A percentile compares a stretch with the other conserved stretches of the same genome.
Conservation (phyloP, 441 rosid genomes). For the Erodium trifolium region DNA sequence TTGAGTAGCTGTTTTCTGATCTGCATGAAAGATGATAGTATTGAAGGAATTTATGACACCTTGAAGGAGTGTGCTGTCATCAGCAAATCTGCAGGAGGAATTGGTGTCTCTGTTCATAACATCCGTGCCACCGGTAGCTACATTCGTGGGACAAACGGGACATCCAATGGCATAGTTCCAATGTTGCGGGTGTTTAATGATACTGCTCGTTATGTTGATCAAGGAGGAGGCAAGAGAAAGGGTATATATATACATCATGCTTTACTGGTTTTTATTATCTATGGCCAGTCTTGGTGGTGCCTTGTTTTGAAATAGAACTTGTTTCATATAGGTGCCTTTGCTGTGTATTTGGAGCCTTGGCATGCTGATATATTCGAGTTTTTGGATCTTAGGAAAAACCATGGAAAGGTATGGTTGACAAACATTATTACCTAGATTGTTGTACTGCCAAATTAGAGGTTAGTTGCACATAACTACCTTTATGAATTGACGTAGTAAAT, state of each 20-base stretch:
- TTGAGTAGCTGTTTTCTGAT: constrained; percentile 81
- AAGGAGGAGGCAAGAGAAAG: constrained; percentile 93
- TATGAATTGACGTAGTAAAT: too few relatives aligned
- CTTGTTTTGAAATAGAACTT: not conserved
- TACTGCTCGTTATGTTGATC: constrained; percentile 89
- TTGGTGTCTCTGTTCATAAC: constrained; percentile 84
- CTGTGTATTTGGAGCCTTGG: constrained; percentile 92
- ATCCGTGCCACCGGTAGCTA: constrained; percentile 87
- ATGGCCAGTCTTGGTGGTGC: not conserved
- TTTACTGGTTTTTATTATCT: not conserved
- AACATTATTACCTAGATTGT: not conserved
- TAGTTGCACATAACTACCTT: too few relatives aligned
- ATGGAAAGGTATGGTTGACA: constrained; percentile 52
- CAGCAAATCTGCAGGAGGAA: constrained; percentile 93
- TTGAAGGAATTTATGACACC: constrained; percentile 88
- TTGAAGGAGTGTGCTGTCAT: constrained; percentile 87
- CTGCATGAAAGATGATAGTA: constrained; percentile 90
- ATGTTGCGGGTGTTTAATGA: constrained; percentile 87
- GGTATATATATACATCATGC: constrained; percentile 30
- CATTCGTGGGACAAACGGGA: constrained; percentile 84
- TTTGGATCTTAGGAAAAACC: constrained; percentile 76
- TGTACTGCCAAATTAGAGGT: too few relatives aligned
- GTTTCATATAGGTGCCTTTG: constrained; percentile 65
- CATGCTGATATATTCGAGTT: constrained; percentile 82
- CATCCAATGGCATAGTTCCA: constrained; percentile 85